A percentile compares a stretch with the other conserved stretches of the same genome.
Evolutionary conservation across 2,329 filamentous ascomycete genomes (phyloP).

Genomic region (Neospermospora avenae): DNA sequence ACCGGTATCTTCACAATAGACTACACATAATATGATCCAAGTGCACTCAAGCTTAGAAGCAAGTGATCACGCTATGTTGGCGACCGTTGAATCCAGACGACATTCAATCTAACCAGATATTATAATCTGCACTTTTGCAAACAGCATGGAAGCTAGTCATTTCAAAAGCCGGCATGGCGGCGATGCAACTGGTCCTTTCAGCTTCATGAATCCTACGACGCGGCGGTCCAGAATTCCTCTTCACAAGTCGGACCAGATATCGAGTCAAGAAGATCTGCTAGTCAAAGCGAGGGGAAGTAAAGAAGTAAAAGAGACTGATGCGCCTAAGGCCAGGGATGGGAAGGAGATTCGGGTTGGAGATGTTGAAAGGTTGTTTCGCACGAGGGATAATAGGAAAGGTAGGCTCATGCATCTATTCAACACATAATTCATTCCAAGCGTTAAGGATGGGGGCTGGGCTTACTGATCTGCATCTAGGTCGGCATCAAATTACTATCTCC

Average conservation of each 20-base stretch:
- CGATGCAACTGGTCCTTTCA: constrained; percentile 39
- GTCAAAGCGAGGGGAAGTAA: background rate
- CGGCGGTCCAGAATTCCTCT: constrained; percentile 20
- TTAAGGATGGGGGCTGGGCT: background rate
- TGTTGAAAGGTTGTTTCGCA: constrained; percentile 40
- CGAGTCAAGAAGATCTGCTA: background rate
- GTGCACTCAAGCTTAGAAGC: too few species aligned
- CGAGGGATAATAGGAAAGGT: constrained; percentile 47
- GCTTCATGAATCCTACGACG: constrained; percentile 48
- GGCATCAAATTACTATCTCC: constrained; percentile 40
- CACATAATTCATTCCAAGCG: background rate
- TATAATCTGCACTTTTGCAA: background rate
- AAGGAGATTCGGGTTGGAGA: constrained; percentile 26
- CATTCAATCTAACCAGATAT: too few species aligned
- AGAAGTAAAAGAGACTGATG: background rate
- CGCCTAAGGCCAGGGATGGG: constrained; percentile 3
- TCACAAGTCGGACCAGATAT: background rate
- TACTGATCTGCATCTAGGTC: constrained; percentile 22
- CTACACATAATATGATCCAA: background rate
- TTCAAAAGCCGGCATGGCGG: constrained; percentile 7
- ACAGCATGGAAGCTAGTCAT: background rate
- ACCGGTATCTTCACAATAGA: background rate
- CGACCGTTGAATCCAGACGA: too few species aligned
- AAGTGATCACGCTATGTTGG: too few species aligned
- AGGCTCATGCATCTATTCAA: background rate